Base-by-base conservation (phyloP, 768 basidiomycete genomes). In the Tubosaeta brunneosetosa region DNA sequence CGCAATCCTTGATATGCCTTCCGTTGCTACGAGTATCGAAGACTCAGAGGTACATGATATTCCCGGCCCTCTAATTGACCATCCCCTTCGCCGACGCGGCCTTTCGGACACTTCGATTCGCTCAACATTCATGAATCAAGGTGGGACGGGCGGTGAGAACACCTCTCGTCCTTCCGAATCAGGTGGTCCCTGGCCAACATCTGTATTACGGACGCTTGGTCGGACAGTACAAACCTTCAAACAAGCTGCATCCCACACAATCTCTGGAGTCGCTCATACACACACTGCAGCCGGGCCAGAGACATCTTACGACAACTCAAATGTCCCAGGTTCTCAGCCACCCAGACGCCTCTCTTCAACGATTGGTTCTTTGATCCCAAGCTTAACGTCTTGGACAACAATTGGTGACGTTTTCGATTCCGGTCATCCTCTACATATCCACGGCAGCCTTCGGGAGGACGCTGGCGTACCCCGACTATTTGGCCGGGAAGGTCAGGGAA, bases 81-180 rank as follows among this genome's bases (percentile, higher is more conserved):
- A 83, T 19, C 82, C 84, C 16, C 73, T 94, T 7, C 81, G 83
- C 36, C 79, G 86, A 27, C 80, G 94, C 49, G 92, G 93, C 2
- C 69, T 97, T 46, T 92, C 90, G 2, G 95, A 97, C 66, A 94
- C 93, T 1, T 94, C 91, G 2, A 93, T 97, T 55, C 89, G 85
- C 55, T 87, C 91, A 4, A 91, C 91, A 0, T 95, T 89, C 70
- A 72, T 83, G 54, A 76, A 71, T 50, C 80, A 87, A 44, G 73
- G 67, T 5, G 75, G 74, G n/a, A 70, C 73, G 29, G 22, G 50
- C 53, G 47, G 45, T 26, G 44, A 53, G 34, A 44, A 7, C 12
- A 5, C 3, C 33, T 1, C 16, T 37, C 33, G 42, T 40, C 43
- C 50, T 43, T 38, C 16, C 37, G 55, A 46, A 36, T 46, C 41